phyloP scores from a whole-genome alignment of 169 alveolate genomes.

The Cryptosporidium meleagridis region DNA sequence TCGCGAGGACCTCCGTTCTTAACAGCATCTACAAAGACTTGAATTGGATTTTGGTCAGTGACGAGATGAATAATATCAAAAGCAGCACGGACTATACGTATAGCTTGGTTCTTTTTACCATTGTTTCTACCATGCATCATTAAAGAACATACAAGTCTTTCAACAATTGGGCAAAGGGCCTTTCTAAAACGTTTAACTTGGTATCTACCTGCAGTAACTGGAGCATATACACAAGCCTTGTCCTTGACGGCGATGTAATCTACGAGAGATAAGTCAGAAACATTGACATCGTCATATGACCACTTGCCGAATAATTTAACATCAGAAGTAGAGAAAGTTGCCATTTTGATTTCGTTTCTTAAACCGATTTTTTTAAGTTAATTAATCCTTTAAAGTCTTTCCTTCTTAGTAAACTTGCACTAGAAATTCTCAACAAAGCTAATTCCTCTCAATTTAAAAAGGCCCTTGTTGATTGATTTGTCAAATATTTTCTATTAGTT shows the following conservation, averaged over 20 bases:
- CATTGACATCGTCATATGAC: constrained; percentile 95
- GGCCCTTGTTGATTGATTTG: background rate
- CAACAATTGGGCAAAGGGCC: constrained; percentile 99
- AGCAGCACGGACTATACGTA: constrained; percentile 97
- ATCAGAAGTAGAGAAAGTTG: constrained; percentile 82
- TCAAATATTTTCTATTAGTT: background rate
- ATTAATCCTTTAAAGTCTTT: background rate
- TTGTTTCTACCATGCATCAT: constrained; percentile 94
- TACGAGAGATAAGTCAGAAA: constrained; percentile 94
- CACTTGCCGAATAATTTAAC: constrained; percentile 95
- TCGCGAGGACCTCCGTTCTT: constrained; percentile 99
- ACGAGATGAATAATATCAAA: constrained; percentile 96
- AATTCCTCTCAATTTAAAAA: background rate
- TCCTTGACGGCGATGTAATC: constrained; percentile 94
- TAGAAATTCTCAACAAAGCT: background rate
- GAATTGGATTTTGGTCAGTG: constrained; percentile 98
- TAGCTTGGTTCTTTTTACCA: constrained; percentile 98
- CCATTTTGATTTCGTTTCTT: constrained; percentile 14
- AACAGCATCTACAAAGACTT: constrained; percentile 96
- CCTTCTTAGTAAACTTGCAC: background rate
- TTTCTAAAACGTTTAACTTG: constrained; percentile 98
- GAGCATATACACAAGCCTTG: constrained; percentile 95
- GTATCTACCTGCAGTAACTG: constrained; percentile 99
- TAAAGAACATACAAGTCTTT: constrained; percentile 92
- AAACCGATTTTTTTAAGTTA: background rate